These are phyloP conservation scores for Coniosporium apollinis DNA, from an alignment of 495 filamentous ascomycete genomes.

Conservation along the genomic window DNA sequence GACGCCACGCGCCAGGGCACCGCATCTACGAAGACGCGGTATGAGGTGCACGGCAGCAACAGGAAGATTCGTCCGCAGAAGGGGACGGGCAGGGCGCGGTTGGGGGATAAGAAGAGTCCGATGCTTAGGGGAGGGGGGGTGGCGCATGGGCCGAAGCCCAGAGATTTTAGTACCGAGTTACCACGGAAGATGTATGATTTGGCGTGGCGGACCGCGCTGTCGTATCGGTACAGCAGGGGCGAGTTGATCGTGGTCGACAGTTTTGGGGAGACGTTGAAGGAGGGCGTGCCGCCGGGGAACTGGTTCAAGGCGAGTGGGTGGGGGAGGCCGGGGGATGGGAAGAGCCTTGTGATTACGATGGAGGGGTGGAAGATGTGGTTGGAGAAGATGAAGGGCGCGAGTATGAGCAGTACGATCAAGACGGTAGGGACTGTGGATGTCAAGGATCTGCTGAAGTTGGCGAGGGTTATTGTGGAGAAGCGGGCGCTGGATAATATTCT, in stretches of 20 bases:
- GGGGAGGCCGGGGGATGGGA: constrained; percentile 47
- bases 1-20: constrained; percentile 77
- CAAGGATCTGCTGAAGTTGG: constrained; percentile 76
- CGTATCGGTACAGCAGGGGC: constrained; percentile 71
- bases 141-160: constrained; percentile 65
- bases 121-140: constrained; percentile 76
- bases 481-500: constrained; percentile 61
- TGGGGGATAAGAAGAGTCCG: constrained; percentile 67
- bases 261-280: constrained; percentile 53
- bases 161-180: constrained; percentile 73
- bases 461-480: constrained; percentile 74
- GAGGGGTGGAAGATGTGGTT: constrained; percentile 36
- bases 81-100: constrained; percentile 61
- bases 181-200: constrained; percentile 86
- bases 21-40: constrained; percentile 68
- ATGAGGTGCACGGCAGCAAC: constrained; percentile 65
- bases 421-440: constrained; percentile 68
- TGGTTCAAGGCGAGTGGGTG: constrained; percentile 54
- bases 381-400: constrained; percentile 38
- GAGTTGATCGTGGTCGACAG: constrained; percentile 75
- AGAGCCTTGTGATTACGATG: constrained; percentile 66
- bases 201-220: constrained; percentile 88
- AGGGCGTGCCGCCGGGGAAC: constrained; percentile 37
- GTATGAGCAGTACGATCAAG: constrained; percentile 50
- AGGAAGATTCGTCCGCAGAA: constrained; percentile 72